These are phyloP conservation scores for Pinus taeda DNA, from an alignment of 75 land plant species.

Conservation along the genomic window DNA sequence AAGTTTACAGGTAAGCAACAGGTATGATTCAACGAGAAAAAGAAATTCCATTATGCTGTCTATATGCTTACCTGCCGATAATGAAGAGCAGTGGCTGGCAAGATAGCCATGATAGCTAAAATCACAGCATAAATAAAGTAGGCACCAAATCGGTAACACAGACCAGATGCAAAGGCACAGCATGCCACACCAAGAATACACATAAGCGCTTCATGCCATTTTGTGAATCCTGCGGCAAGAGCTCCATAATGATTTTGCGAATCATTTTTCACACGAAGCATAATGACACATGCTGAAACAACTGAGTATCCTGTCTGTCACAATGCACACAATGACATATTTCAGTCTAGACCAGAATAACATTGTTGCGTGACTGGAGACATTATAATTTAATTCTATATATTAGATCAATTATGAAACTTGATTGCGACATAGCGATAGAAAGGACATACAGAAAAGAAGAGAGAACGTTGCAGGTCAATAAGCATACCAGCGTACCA, in stretches of 20 bases:
- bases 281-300: slow-evolving; percentile 84
- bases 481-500: slow-evolving; percentile 77
- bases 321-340: background rate
- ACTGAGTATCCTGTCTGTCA: slow-evolving; percentile 86
- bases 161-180: slow-evolving; percentile 75
- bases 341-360: background rate
- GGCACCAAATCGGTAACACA: slow-evolving; percentile 53
- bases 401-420: background rate
- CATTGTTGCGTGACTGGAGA: background rate
- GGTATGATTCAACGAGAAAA: background rate
- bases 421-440: background rate
- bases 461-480: background rate
- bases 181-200: slow-evolving; percentile 51
- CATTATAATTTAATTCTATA: background rate
- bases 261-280: slow-evolving; percentile 58
- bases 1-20: no score
- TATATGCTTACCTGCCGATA: slow-evolving; percentile 69
- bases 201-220: slow-evolving; percentile 64
- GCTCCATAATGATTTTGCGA: slow-evolving; percentile 15
- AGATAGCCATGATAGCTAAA: slow-evolving; percentile 38
- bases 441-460: background rate
- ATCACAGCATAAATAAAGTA: slow-evolving; percentile 42
- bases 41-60: background rate
- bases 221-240: slow-evolving; percentile 32
- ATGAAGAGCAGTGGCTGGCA: slow-evolving; percentile 47